phyloP scores from a whole-genome alignment of 306 rosid species.

The Vigna radiata region DNA sequence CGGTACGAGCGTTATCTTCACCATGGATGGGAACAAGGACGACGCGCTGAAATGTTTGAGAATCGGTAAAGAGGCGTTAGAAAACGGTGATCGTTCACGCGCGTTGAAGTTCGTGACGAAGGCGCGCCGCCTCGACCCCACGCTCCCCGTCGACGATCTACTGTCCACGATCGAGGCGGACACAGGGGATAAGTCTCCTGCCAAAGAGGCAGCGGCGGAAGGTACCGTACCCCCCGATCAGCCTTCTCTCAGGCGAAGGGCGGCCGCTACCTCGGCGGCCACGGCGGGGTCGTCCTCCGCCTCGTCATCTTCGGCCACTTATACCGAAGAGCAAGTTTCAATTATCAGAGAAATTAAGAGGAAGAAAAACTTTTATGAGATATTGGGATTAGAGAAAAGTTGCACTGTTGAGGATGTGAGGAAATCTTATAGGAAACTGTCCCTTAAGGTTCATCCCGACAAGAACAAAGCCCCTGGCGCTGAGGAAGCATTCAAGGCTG shows the following conservation, averaged over 20 bases:
- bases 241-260: constrained; percentile 74
- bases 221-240: constrained; percentile 48
- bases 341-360: constrained; percentile 75
- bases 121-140: constrained; percentile 92
- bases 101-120: constrained; percentile 76
- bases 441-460: constrained; percentile 95
- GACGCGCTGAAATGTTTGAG: constrained; percentile 83
- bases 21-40: constrained; percentile 95
- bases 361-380: constrained; percentile 86
- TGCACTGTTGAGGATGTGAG: constrained; percentile 85
- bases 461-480: constrained; percentile 94
- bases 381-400: constrained; percentile 85
- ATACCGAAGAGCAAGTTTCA: constrained; percentile 73
- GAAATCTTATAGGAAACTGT: constrained; percentile 81
- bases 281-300: not conserved
- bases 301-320: constrained; percentile 54
- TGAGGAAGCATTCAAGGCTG: constrained; percentile 89
- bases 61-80: constrained; percentile 78
- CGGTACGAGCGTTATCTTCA: constrained; percentile 9
- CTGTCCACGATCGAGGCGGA: constrained; percentile 42
- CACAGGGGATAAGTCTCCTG: constrained; percentile 45
- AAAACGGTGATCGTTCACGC: constrained; percentile 73
- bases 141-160: constrained; percentile 72
- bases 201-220: constrained; percentile 39
- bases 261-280: constrained; percentile 4